Conservation (phyloP, 2,329 filamentous ascomycete species). For the Venturiaceae sp. region DNA sequence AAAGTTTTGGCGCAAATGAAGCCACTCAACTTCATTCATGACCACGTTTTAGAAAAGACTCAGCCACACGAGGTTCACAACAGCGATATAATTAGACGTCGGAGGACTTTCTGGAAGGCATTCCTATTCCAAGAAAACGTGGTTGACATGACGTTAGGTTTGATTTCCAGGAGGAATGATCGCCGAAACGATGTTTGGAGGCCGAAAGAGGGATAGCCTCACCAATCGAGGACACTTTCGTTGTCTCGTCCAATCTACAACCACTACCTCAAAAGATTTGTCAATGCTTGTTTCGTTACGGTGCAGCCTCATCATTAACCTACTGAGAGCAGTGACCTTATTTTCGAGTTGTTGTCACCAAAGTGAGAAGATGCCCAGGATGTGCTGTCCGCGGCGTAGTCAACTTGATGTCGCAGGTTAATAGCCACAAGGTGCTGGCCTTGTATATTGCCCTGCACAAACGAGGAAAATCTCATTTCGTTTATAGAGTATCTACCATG, state of each 20-base stretch:
- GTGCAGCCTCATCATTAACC: neutral
- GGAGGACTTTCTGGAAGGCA: neutral
- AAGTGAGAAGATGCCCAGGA: neutral
- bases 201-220: neutral
- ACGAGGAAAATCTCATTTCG: neutral
- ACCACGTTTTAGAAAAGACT: neutral
- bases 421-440: neutral
- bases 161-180: neutral
- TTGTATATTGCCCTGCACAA: neutral
- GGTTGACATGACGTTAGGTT: neutral
- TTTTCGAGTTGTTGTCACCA: neutral
- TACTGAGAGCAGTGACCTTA: neutral
- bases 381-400: neutral
- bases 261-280: neutral
- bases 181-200: neutral
- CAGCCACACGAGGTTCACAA: neutral
- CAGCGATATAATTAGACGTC: neutral
- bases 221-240: neutral
- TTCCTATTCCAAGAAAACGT: neutral
- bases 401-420: neutral
- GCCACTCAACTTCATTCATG: neutral
- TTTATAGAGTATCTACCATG: neutral
- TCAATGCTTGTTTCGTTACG: neutral
- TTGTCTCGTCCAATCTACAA: neutral
- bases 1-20: neutral